Base-by-base conservation (phyloP, 2,329 filamentous ascomycete genomes). In the Fusarium chaquense region DNA sequence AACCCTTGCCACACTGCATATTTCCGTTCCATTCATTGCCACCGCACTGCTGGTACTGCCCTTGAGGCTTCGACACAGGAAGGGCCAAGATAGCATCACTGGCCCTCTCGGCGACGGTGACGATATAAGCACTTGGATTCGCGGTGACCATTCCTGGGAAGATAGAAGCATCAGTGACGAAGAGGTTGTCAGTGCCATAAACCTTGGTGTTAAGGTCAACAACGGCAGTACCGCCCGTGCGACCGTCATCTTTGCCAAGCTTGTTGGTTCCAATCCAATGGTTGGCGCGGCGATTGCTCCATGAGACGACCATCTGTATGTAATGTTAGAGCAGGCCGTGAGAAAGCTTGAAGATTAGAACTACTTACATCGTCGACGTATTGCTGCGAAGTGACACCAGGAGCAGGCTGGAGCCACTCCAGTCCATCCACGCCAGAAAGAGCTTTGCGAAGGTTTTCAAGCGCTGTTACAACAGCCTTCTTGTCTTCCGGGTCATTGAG, bases 241-340 rank as follows among this genome's bases (percentile, higher is more conserved):
- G 58, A 38, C 58, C 58, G 0, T 61, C 58, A 51, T 61, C 58
- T 18, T 61, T 61, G 24, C 58, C 58, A 3, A 61, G 30, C 32
- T 61, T 61, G 20, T 61, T 61, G 16, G 58, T 61, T n/a, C 58
- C 58, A 16, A 59, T 61, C 58, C 58, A 61, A 44, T 61, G 58
- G 16, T 61, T 61, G 18, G 54, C 58, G 6, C 58, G 58, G 13
- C 58, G 58, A n/a, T 61, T 61, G 3, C 58, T 61, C 58, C 58
- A 61, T 2, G 58, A 61, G 6, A 61, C 58, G 6, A 61, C 58
- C 58, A 61, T 61, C 58, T 61, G 20, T 13, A 22, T 0, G 0
- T 18, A 16, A 0, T 1, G 11, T 61, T 51, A 61, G 54, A 22
- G 13, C 0, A n/a, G 15, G 1, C 3, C 9, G 4, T n/a, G 12